These are phyloP conservation scores for Salix arbutifolia DNA, from an alignment of 345 rosid genomes.

Conservation along the genomic window DNA sequence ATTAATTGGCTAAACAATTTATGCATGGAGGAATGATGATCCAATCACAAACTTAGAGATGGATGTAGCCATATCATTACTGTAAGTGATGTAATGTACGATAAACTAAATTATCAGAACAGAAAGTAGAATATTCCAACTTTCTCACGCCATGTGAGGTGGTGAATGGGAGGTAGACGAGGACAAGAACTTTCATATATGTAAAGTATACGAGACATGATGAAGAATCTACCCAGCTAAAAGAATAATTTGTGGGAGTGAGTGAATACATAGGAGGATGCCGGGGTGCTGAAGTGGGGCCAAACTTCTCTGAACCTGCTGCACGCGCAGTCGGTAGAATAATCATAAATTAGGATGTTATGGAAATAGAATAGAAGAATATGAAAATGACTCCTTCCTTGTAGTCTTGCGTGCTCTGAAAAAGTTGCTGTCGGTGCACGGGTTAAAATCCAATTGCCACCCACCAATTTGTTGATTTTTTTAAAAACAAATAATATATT, in stretches of 20 bases:
- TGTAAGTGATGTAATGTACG: not conserved
- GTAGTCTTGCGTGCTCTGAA: conserved; percentile 29
- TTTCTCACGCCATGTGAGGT: conserved; percentile 1
- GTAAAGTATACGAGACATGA: not conserved
- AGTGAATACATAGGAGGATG: not conserved
- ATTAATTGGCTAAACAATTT: too few species aligned
- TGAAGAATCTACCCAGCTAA: not conserved
- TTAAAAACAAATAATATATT: too few species aligned
- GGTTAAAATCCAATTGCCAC: conserved; percentile 29
- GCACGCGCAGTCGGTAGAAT: conserved; percentile 34
- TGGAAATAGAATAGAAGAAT: not conserved
- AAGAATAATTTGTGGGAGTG: not conserved
- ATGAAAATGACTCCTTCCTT: not conserved
- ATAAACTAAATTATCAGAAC: not conserved
- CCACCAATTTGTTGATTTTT: conserved; percentile 14
- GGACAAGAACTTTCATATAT: not conserved
- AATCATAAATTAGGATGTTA: conserved; percentile 12
- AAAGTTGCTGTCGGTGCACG: conserved; percentile 29
- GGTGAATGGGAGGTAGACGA: not conserved
- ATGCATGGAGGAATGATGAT: not conserved
- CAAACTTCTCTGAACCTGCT: not conserved
- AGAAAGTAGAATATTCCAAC: conserved; percentile 19
- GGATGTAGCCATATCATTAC: not conserved
- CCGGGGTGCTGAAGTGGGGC: conserved; percentile 8
- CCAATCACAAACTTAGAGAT: not conserved